Conservation (phyloP, 306 rosid genomes). For the Fragaria iinumae region DNA sequence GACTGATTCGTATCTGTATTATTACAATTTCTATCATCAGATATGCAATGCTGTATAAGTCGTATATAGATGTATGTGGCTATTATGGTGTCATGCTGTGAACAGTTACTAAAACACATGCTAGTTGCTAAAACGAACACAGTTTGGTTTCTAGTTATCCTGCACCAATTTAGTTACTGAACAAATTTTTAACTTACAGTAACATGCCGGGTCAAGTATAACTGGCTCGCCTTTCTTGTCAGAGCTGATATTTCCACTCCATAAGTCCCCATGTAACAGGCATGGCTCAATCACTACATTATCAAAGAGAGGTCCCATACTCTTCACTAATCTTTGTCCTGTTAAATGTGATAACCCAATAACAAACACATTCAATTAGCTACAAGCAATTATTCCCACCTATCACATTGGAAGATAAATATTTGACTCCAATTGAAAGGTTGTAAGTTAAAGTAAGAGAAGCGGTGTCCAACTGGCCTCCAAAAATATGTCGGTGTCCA, state of each 20-base stretch:
- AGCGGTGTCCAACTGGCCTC: not conserved
- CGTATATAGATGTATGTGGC: not conserved
- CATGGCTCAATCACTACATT: constrained; percentile 71
- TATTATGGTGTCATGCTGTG: not conserved
- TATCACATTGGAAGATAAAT: not conserved
- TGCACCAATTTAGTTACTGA: constrained; percentile 3
- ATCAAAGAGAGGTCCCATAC: constrained; percentile 65
- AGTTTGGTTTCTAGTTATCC: not conserved
- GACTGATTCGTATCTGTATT: not conserved
- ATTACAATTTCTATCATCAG: not conserved
- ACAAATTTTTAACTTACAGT: constrained; percentile 64
- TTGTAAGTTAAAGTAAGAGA: not conserved
- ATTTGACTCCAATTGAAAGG: not conserved
- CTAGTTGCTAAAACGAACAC: not conserved
- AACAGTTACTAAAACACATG: not conserved
- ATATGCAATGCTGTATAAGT: not conserved
- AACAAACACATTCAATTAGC: not conserved
- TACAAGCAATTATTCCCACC: not conserved
- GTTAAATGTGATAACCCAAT: constrained; percentile 20
- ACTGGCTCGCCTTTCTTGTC: constrained; percentile 87
- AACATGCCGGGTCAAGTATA: constrained; percentile 92
- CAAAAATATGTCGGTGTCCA: not conserved
- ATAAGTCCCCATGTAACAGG: constrained; percentile 90
- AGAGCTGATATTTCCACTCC: constrained; percentile 92
- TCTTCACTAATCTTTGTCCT: constrained; percentile 81